Conservation (phyloP, 108 stramenopile genomes). For the Cyclotella choctawhatcheeana region DNA sequence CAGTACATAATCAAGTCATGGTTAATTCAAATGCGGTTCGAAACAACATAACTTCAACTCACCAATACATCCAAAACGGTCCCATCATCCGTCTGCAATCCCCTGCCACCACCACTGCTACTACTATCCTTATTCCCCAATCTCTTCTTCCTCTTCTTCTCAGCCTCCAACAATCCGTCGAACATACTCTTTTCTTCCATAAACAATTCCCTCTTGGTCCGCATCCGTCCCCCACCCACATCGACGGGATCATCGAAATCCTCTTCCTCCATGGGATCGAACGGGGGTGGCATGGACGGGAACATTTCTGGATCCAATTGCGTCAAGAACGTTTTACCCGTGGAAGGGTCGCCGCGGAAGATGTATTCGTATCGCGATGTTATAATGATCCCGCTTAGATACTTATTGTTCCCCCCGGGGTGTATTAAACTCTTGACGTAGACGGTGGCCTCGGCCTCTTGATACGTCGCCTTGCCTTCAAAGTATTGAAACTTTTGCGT, state of each 20-base stretch:
- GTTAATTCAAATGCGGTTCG: too few species aligned
- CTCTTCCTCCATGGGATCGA: not conserved
- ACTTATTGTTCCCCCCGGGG: not conserved
- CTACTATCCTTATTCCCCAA: not conserved
- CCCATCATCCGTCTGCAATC: constrained; percentile 26
- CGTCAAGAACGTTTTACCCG: constrained; percentile 18
- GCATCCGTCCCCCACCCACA: not conserved
- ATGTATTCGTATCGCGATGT: constrained; percentile 10
- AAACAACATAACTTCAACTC: constrained; percentile 2
- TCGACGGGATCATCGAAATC: not conserved
- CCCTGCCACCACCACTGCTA: not conserved
- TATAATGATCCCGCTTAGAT: constrained; percentile 7
- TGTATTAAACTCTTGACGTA: constrained; percentile 3
- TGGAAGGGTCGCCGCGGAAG: constrained; percentile 16
- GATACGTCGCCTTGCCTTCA: constrained; percentile 19
- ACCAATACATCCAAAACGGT: constrained; percentile 21
- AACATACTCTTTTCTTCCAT: constrained; percentile 6
- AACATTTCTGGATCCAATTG: constrained; percentile 3
- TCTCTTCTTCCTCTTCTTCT: constrained; percentile 11
- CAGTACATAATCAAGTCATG: too few species aligned
- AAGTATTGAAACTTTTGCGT: constrained; percentile 18
- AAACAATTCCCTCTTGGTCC: constrained; percentile 1
- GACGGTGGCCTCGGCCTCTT: constrained; percentile 5
- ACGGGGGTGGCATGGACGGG: not conserved
- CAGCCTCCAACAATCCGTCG: not conserved